Base-by-base conservation (phyloP, 2,329 filamentous ascomycete species). In the Pseudogymnoascus sp. region DNA sequence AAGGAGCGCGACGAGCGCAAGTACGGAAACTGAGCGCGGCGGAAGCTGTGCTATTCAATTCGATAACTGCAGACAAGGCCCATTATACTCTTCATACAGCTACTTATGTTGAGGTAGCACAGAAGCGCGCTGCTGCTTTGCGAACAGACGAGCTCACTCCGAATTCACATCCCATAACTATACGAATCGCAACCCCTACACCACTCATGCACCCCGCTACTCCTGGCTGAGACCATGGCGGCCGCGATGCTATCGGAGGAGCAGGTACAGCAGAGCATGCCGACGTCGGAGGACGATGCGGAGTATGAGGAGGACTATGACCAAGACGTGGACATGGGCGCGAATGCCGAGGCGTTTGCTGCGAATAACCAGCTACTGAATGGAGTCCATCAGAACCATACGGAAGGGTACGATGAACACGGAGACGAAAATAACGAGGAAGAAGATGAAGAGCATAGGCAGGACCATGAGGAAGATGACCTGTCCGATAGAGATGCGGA, bases 281-380 rank as follows among this genome's bases (percentile, higher is more conserved):
- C 66, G n/a, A 72, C 70, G 2, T 73, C 71, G 8, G 72, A 74
- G 28, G 73, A 75, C 28, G 71, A 74, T 64, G 72, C 70, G 6
- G 72, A 73, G 35, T 73, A 73, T 60, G 72, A 74, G 56, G 73
- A 74, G 66, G 72, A 75, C 63, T 69, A 72, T 62, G 69, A 73
- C 40, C 60, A 68, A 37, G 64, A 64, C 28, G 66, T 66, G 41
- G 67, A 70, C 60, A 61, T 71, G 61, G 65, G 65, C 62, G 71
- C 71, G 33, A 67, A 69, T 61, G 70, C 65, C 60, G 68, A 72
- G 64, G 70, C 70, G 28, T 71, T 70, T 40, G 73, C 71, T 46
- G 73, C 72, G 31, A 74, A 74, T 59, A 69, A 71, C 61, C 71
- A 75, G 64, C 63, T 73, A 38, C 70, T 72, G 59, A 70, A 73